These are phyloP conservation scores for Podospora pseudocomata DNA, from an alignment of 495 filamentous ascomycete genomes.

Conservation along the genomic window DNA sequence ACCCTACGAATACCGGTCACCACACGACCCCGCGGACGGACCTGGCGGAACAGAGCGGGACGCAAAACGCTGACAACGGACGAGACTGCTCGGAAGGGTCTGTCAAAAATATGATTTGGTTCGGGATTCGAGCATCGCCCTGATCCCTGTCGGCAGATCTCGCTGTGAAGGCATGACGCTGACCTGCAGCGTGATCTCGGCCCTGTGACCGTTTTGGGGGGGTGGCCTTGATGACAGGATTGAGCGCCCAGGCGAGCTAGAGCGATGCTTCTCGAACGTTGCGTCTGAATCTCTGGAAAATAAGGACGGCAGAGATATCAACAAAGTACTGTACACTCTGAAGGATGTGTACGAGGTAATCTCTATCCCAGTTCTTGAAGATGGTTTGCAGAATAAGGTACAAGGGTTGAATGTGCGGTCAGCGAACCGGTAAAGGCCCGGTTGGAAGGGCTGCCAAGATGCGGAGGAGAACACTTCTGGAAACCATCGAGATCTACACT, in stretches of 20 bases:
- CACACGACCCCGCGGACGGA: background rate
- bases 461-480: too few relatives aligned
- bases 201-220: slow-evolving; percentile 25
- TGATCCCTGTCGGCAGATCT: background rate
- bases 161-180: background rate
- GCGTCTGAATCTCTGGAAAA: background rate
- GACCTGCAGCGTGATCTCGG: slow-evolving; percentile 25
- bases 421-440: too few relatives aligned
- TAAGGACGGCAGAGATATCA: too few relatives aligned
- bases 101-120: background rate
- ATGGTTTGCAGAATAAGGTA: too few relatives aligned
- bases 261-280: background rate
- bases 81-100: background rate
- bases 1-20: background rate
- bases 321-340: too few relatives aligned
- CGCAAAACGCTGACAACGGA: background rate
- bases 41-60: background rate
- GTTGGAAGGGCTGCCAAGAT: background rate
- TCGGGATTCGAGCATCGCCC: background rate
- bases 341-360: too few relatives aligned
- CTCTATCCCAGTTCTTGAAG: too few relatives aligned
- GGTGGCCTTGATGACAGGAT: slow-evolving; percentile 10
- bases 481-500: background rate
- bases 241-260: background rate
- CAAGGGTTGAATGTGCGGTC: background rate